Conservation (phyloP, 208 protist species). For the Willaertia magna region DNA sequence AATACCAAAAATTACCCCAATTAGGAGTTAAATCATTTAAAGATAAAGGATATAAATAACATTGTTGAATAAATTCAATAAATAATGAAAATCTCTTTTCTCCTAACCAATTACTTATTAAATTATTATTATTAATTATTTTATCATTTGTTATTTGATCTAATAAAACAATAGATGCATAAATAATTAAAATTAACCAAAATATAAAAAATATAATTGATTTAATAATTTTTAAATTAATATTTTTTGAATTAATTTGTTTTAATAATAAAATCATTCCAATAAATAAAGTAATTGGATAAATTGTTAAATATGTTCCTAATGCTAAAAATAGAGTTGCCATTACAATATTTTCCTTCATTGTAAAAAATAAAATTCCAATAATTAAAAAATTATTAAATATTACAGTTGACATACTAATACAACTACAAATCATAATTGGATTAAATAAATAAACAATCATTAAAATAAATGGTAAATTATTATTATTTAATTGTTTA, state of each 20-base stretch:
- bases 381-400: conserved; percentile 27
- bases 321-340: conserved; percentile 13
- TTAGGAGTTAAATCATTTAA: conserved; percentile 41
- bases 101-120: background rate
- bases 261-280: conserved; percentile 15
- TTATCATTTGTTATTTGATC: background rate
- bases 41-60: conserved; percentile 22
- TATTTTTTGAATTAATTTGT: background rate
- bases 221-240: background rate
- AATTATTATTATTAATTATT: background rate
- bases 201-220: background rate
- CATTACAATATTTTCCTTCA: conserved; percentile 13
- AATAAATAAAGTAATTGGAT: conserved; percentile 23
- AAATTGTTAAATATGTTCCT: conserved; percentile 17
- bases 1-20: conserved; percentile 48
- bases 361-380: conserved; percentile 9
- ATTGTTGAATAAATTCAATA: conserved; percentile 29
- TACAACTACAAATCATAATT: conserved; percentile 29
- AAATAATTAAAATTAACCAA: background rate
- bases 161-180: background rate
- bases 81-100: background rate
- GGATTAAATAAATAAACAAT: conserved; percentile 31
- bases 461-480: conserved; percentile 11
- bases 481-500: background rate
- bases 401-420: conserved; percentile 33